Base-by-base conservation (phyloP, 2,329 filamentous ascomycete species). In the Aspergillus pseudotamarii region DNA sequence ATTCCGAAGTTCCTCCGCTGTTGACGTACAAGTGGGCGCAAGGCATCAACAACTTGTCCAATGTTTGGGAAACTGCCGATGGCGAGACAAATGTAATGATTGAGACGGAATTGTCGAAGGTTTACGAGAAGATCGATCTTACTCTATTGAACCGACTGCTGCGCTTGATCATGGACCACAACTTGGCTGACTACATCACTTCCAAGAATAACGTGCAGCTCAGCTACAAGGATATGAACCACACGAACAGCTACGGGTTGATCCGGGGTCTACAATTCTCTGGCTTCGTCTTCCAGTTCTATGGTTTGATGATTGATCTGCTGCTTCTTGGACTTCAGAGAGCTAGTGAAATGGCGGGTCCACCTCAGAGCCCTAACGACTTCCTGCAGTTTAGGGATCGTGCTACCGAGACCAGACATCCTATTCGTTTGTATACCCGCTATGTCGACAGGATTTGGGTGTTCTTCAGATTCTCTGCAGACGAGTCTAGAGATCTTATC, bases 201-300 rank as follows among this genome's bases (percentile, higher is more conserved):
- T 93, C 94, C 43, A 99, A 99, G 87, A 99, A 99, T 84, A 99
- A 99, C 75, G 95, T 99, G 14, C 94, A 97, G 77, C 86, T 99
- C 66, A 97, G 96, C 66, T 99, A 99, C 84, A 99, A 99, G 83
- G 95, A 99, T 72, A 99, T 99, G 95, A 98, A 97, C 75, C 95
- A 99, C 74, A 95, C 96, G 75, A 99, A 99, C 81, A 96, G 93
- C 75, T 99, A 98, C 75, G 95, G 95, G 70, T 91, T 99, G 91
- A 97, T 99, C 72, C 93, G 95, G 73, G 95, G 96, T 70, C 85
- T 99, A 19, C 96, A 99, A 70, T 99, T 99, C 81, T 97, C 95
- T 1, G 95, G 93, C 0, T 99, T 99, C 67, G 95, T 99, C 26
- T 99, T 99, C 86, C 95, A 99, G 76, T 99, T 94, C 84, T 99